phyloP scores from a whole-genome alignment of 768 basidiomycete species.

The Boletus rex-veris region DNA sequence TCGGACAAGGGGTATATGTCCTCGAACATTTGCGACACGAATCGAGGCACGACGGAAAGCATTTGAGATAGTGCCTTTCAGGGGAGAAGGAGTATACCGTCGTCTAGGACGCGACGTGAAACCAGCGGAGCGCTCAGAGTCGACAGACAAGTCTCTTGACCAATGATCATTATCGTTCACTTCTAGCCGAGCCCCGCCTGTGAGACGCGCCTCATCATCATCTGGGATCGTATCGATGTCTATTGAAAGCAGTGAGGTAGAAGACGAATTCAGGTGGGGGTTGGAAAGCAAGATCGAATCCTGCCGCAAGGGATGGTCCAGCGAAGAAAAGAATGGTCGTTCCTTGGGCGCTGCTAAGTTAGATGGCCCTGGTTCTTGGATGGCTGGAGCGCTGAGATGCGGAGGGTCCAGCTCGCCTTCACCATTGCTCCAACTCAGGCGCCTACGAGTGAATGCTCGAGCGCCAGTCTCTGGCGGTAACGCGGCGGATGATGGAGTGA shows the following conservation, averaged over 20 bases:
- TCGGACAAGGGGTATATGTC: slow-evolving; percentile 54
- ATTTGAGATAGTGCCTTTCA: slow-evolving; percentile 54
- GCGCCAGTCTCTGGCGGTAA: slow-evolving; percentile 30
- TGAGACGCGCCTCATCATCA: slow-evolving; percentile 59
- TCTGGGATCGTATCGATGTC: slow-evolving; percentile 43
- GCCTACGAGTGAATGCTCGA: slow-evolving; percentile 42
- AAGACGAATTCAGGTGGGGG: slow-evolving; percentile 48
- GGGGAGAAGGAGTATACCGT: slow-evolving; percentile 49
- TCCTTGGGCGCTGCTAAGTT: slow-evolving; percentile 29
- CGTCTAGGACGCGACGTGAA: slow-evolving; percentile 38
- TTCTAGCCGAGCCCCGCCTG: slow-evolving; percentile 39
- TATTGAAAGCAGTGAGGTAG: slow-evolving; percentile 46
- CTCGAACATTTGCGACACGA: slow-evolving; percentile 76
- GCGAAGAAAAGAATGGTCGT: slow-evolving; percentile 45
- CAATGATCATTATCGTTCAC: slow-evolving; percentile 26
- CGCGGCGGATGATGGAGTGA: slow-evolving; percentile 34
- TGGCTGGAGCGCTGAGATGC: slow-evolving; percentile 9
- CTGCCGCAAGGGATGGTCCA: slow-evolving; percentile 31
- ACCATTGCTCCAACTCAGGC: slow-evolving; percentile 55
- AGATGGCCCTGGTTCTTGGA: slow-evolving; percentile 19
- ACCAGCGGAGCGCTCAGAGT: slow-evolving; percentile 48
- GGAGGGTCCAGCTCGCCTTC: slow-evolving; percentile 49
- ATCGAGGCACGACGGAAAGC: slow-evolving; percentile 63
- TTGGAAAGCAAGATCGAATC: slow-evolving; percentile 39
- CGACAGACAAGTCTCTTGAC: slow-evolving; percentile 28